Evolutionary conservation across 352 stramenopile genomes (phyloP).

Genomic region (Albugo laibachii): DNA sequence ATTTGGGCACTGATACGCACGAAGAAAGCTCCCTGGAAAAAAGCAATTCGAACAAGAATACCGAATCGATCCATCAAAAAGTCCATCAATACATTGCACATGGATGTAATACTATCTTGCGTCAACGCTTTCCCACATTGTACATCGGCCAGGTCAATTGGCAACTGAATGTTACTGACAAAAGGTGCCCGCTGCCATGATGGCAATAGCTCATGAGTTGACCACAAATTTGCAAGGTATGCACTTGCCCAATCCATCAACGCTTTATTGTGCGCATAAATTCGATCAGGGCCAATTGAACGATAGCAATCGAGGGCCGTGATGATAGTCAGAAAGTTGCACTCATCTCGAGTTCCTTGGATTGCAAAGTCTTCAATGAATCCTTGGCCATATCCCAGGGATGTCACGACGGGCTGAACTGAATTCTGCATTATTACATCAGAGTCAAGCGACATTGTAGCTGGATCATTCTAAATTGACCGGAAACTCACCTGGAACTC

Average conservation of each 20-base stretch:
- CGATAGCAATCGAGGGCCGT: constrained; percentile 72
- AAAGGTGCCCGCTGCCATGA: constrained; percentile 66
- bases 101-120: constrained; percentile 28
- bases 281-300: constrained; percentile 45
- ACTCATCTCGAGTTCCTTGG: constrained; percentile 63
- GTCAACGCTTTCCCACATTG: constrained; percentile 23
- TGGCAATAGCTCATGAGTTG: constrained; percentile 45
- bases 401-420: constrained; percentile 62
- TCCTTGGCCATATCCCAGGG: constrained; percentile 52
- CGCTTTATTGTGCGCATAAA: constrained; percentile 64
- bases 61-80: constrained; percentile 50
- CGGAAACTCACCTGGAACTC: constrained; percentile 19
- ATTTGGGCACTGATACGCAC: constrained; percentile 70
- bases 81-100: constrained; percentile 70
- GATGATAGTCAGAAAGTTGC: constrained; percentile 66
- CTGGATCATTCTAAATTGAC: not conserved
- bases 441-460: no score
- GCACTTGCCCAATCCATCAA: constrained; percentile 67
- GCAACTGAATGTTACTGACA: constrained; percentile 58
- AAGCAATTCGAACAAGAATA: constrained; percentile 41
- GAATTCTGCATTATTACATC: constrained; percentile 17
- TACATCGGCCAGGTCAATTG: constrained; percentile 31
- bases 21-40: constrained; percentile 50
- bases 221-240: constrained; percentile 50
- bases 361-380: constrained; percentile 74